A percentile compares a stretch with the other conserved stretches of the same genome.
Conservation (phyloP, 306 rosid genomes). For the Abrus pulchellus region DNA sequence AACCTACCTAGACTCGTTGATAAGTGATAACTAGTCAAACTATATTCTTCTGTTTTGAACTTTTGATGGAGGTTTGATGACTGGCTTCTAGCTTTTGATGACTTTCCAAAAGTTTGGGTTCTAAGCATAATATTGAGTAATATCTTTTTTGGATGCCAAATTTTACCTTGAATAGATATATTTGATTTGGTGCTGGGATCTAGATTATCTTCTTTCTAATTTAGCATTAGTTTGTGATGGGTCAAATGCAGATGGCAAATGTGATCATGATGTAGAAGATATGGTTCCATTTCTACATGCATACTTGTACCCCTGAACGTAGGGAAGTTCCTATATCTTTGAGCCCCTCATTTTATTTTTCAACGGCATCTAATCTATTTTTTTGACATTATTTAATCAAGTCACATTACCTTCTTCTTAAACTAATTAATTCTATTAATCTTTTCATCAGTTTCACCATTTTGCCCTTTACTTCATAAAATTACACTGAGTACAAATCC, state of each 20-base stretch:
- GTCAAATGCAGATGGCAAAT: conserved; percentile 32
- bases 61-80: conserved; percentile 20
- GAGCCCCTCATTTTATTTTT: neutral
- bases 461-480: neutral
- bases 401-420: neutral
- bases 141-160: conserved; percentile 35
- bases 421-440: neutral
- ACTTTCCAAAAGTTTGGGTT: conserved; percentile 23
- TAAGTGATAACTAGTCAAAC: conserved; percentile 28
- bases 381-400: neutral
- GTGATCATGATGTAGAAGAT: conserved; percentile 43
- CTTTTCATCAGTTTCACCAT: neutral
- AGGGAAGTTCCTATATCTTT: neutral
- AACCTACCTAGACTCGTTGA: neutral
- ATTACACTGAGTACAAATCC: neutral
- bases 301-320: neutral
- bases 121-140: conserved; percentile 40
- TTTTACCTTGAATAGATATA: conserved; percentile 35
- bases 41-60: conserved; percentile 1
- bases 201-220: conserved; percentile 32
- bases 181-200: conserved; percentile 39
- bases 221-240: neutral
- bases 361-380: neutral
- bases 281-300: conserved; percentile 29
- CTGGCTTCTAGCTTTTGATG: conserved; percentile 40